phyloP scores from a whole-genome alignment of 2,329 filamentous ascomycete species.

The Fusarium concolor region DNA sequence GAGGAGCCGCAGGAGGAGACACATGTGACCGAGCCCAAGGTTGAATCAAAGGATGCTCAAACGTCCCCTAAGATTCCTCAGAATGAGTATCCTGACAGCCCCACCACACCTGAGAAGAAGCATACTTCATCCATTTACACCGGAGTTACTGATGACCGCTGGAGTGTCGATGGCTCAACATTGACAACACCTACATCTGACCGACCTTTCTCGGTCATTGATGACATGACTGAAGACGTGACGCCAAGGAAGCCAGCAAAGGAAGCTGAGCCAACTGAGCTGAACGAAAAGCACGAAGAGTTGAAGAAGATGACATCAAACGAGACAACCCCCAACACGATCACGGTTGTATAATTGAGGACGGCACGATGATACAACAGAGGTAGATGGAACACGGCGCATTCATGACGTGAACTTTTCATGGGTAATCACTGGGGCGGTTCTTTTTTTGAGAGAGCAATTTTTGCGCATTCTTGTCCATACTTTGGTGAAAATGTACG shows the following conservation, averaged over 20 bases:
- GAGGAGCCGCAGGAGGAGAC: constrained; percentile 6
- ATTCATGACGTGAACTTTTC: constrained; percentile 33
- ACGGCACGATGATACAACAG: constrained; percentile 40
- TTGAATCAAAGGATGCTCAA: constrained; percentile 21
- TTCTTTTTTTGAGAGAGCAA: constrained; percentile 36
- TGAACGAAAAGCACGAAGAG: constrained; percentile 41
- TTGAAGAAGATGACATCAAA: constrained; percentile 41
- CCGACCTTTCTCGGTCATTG: constrained; percentile 49
- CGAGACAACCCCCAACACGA: constrained; percentile 42
- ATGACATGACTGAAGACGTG: constrained; percentile 48
- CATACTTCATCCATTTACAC: constrained; percentile 55
- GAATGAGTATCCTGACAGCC: constrained; percentile 44
- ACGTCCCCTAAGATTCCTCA: constrained; percentile 27
- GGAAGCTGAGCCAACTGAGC: constrained; percentile 40
- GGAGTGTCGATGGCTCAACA: constrained; percentile 53
- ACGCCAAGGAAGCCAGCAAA: constrained; percentile 47
- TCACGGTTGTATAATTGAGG: constrained; percentile 45
- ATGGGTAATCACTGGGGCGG: constrained; percentile 32
- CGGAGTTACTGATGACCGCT: constrained; percentile 53
- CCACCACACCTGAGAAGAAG: constrained; percentile 49
- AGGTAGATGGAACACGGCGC: constrained; percentile 39
- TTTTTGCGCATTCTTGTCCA: constrained; percentile 45
- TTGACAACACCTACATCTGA: constrained; percentile 56
- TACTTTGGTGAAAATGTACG: constrained; percentile 45
- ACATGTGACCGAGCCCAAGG: constrained; percentile 8